These are phyloP conservation scores for Sherardia arvensis DNA, from an alignment of 257 asterid genomes.

Conservation along the genomic window DNA sequence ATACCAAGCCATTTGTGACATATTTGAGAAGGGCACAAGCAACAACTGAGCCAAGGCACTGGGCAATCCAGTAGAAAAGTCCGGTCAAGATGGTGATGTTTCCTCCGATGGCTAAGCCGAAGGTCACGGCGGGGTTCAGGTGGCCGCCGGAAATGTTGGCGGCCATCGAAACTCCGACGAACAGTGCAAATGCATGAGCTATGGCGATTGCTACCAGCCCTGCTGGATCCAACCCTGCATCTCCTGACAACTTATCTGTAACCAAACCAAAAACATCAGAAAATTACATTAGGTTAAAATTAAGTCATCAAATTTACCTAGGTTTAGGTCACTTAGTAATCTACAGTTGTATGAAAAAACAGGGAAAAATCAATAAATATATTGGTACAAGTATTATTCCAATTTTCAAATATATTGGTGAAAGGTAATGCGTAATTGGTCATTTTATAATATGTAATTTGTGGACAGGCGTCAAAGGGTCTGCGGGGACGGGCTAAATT, in stretches of 20 bases:
- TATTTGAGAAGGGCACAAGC: conserved; percentile 55
- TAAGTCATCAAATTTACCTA: not conserved
- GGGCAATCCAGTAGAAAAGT: conserved; percentile 67
- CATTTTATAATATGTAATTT: no score
- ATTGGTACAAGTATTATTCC: no score
- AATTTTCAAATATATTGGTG: no score
- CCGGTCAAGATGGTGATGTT: conserved; percentile 63
- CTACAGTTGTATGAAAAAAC: no score
- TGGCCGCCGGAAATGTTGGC: conserved; percentile 81
- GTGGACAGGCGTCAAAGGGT: no score
- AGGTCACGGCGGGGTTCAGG: conserved; percentile 71
- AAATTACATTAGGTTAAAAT: not conserved
- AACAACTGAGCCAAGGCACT: conserved; percentile 51
- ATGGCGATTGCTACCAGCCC: conserved; percentile 67
- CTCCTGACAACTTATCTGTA: conserved; percentile 41
- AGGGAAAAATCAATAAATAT: no score
- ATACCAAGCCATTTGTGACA: conserved; percentile 56
- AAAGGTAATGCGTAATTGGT: no score
- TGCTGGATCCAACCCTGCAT: conserved; percentile 45
- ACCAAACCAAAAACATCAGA: not conserved
- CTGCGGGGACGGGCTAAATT: no score
- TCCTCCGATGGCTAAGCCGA: conserved; percentile 73
- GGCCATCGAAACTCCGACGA: conserved; percentile 66
- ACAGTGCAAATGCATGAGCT: conserved; percentile 69
- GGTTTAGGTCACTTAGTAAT: no score